Conservation (phyloP, 768 basidiomycete genomes). For the Leccinum obscurum region DNA sequence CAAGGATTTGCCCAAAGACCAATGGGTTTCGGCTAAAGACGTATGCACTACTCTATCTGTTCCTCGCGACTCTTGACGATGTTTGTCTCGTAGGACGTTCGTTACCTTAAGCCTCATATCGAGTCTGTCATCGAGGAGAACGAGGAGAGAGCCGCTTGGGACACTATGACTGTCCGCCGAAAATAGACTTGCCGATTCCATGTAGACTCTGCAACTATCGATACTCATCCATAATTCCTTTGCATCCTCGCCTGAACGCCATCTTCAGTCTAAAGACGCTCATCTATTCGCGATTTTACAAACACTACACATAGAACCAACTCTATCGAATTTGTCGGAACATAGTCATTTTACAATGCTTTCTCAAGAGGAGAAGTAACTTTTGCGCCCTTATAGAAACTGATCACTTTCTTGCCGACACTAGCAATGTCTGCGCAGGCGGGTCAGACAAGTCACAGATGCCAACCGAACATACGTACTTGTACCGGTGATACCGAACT, state of each 20-base stretch:
- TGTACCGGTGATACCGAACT: constrained; percentile 79
- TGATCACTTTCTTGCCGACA: constrained; percentile 83
- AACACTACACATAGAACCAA: constrained; percentile 11
- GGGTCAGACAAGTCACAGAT: constrained; percentile 10
- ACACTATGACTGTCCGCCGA: constrained; percentile 69
- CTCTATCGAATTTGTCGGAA: constrained; percentile 1
- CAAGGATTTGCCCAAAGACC: constrained; percentile 72
- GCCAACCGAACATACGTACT: constrained; percentile 44
- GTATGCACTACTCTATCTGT: constrained; percentile 44
- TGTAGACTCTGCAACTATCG: constrained; percentile 27
- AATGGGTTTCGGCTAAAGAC: constrained; percentile 76
- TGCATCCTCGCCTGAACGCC: not conserved
- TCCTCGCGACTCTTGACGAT: constrained; percentile 9
- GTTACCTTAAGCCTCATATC: constrained; percentile 85
- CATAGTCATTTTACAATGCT: constrained; percentile 48
- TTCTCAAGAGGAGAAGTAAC: constrained; percentile 76
- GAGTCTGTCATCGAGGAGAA: constrained; percentile 72
- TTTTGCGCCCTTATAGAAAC: constrained; percentile 77
- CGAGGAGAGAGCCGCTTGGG: constrained; percentile 77
- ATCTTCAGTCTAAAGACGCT: not conserved
- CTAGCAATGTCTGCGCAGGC: constrained; percentile 61
- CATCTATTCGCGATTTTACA: constrained; percentile 16
- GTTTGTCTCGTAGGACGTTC: constrained; percentile 63
- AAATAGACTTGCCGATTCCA: constrained; percentile 46
- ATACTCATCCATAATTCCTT: constrained; percentile 19